phyloP scores from a whole-genome alignment of 305 asterid genomes.

The Fraxinus greggii region DNA sequence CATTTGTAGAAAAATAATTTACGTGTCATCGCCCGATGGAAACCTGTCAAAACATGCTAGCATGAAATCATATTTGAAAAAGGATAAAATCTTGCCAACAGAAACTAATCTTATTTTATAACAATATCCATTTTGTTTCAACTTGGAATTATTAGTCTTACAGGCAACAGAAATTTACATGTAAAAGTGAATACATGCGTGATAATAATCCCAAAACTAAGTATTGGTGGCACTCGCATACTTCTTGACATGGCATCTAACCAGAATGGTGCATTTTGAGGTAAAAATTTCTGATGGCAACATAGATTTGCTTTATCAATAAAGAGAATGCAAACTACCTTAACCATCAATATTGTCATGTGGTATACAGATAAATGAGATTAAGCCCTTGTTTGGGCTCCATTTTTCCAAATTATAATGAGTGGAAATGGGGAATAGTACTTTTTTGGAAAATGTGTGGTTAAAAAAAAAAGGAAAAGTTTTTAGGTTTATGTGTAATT shows the following conservation, averaged over 20 bases:
- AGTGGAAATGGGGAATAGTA: too few species aligned
- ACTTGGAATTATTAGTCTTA: not conserved
- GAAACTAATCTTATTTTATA: not conserved
- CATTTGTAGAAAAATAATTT: not conserved
- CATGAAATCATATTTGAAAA: not conserved
- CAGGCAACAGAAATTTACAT: not conserved
- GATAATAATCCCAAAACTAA: not conserved
- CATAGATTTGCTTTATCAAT: not conserved
- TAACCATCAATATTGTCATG: not conserved
- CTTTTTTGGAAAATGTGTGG: too few species aligned
- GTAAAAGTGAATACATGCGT: not conserved
- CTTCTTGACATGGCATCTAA: not conserved
- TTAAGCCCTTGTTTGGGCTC: too few species aligned
- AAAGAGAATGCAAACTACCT: not conserved
- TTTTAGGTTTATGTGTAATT: too few species aligned
- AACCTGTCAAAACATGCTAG: constrained; percentile 5
- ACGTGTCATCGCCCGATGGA: not conserved
- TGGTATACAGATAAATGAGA: constrained; percentile 5
- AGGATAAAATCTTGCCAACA: not conserved
- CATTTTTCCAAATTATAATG: too few species aligned
- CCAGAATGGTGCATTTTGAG: not conserved
- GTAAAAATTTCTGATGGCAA: not conserved
- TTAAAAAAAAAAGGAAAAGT: too few species aligned
- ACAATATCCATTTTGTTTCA: not conserved
- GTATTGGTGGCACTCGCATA: not conserved